Percentiles rank a stretch among this genome's conserved stretches.
These are phyloP conservation scores for Suillus fuscotomentosus DNA, from an alignment of 768 basidiomycete genomes.

Conservation along the genomic window DNA sequence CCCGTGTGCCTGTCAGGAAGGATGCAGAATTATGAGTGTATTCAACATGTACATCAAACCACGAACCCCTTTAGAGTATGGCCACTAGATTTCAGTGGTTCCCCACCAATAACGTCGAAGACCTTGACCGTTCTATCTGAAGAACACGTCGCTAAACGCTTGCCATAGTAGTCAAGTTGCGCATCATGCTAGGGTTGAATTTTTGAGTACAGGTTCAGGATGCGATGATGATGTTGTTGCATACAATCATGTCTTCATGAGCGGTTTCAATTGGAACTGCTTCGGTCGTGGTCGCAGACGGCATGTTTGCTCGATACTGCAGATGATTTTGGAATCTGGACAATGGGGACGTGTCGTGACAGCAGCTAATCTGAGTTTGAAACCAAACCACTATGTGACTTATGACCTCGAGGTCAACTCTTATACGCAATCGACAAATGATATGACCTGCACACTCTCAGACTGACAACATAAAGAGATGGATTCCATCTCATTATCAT, in stretches of 20 bases:
- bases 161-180: constrained; percentile 96
- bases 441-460: neutral
- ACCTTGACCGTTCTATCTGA: constrained; percentile 94
- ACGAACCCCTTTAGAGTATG: constrained; percentile 81
- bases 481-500: constrained; percentile 8
- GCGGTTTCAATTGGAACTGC: constrained; percentile 89
- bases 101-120: constrained; percentile 92
- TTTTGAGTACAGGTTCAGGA: neutral
- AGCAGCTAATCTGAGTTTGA: neutral
- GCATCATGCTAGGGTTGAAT: constrained; percentile 83
- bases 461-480: neutral
- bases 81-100: constrained; percentile 61
- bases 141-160: constrained; percentile 94
- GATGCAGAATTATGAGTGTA: neutral
- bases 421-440: neutral
- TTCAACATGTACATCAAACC: neutral
- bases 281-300: constrained; percentile 56
- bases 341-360: neutral
- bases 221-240: neutral
- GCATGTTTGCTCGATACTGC: constrained; percentile 19
- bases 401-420: neutral
- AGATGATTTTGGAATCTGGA: neutral
- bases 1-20: constrained; percentile 74
- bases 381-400: neutral
- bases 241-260: constrained; percentile 98